A percentile compares a stretch with the other conserved stretches of the same genome.
Evolutionary conservation across 768 basidiomycete species (phyloP).

Genomic region (Suillus occidentalis): DNA sequence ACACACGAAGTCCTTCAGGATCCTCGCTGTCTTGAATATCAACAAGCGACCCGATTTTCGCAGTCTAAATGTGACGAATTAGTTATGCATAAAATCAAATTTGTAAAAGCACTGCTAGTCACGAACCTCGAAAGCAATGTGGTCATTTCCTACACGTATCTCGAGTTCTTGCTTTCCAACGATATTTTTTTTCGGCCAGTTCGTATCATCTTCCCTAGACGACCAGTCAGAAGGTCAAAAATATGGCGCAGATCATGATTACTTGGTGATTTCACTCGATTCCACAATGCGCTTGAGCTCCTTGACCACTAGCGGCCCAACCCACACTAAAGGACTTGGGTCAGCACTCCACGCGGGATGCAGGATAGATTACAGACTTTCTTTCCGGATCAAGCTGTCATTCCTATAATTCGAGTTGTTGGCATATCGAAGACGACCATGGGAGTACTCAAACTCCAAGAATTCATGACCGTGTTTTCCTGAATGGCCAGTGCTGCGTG

Average conservation of each 20-base stretch:
- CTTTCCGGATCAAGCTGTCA: conserved; percentile 97
- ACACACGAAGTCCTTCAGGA: conserved; percentile 94
- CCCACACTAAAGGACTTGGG: conserved; percentile 68
- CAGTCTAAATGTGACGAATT: conserved; percentile 60
- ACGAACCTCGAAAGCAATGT: conserved; percentile 93
- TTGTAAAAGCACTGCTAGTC: background rate
- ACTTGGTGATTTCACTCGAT: conserved; percentile 94
- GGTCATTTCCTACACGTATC: conserved; percentile 90
- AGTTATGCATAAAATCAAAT: background rate
- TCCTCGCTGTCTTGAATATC: conserved; percentile 98
- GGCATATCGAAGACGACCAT: conserved; percentile 94
- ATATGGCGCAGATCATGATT: background rate
- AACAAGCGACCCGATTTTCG: conserved; percentile 95
- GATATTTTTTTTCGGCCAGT: conserved; percentile 99
- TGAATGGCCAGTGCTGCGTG: conserved; percentile 79
- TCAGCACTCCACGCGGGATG: background rate
- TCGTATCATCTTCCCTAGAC: conserved; percentile 91
- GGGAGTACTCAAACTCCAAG: conserved; percentile 96
- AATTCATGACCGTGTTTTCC: conserved; percentile 98
- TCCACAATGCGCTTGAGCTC: conserved; percentile 95
- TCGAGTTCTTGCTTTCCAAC: conserved; percentile 99
- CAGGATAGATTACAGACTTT: conserved; percentile 61
- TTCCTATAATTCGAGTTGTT: conserved; percentile 99
- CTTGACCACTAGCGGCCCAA: conserved; percentile 88
- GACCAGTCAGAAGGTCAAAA: conserved; percentile 7